Evolutionary conservation across 345 rosid species (phyloP).

Genomic region (Bruguiera gymnorhiza): DNA sequence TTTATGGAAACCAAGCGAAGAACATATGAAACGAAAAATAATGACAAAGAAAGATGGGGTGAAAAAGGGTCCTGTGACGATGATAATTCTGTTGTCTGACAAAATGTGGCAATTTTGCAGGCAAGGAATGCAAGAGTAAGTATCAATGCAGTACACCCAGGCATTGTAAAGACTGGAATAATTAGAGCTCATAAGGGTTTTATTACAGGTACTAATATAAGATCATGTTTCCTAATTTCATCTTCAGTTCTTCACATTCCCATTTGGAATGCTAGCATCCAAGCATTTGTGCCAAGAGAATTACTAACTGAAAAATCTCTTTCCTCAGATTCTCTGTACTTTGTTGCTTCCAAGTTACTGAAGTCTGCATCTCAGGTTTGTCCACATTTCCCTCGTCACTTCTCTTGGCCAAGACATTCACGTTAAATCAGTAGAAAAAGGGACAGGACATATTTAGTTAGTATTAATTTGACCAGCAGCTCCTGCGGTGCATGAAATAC

Average conservation of each 20-base stretch:
- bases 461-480: not conserved
- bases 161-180: conserved; percentile 89
- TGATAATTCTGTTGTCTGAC: not conserved
- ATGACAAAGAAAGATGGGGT: not conserved
- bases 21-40: not conserved
- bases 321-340: conserved; percentile 79
- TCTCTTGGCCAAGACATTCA: conserved; percentile 5
- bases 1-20: not conserved
- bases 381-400: conserved; percentile 5
- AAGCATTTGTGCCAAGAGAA: not conserved
- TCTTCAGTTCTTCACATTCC: not conserved
- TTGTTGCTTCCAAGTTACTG: conserved; percentile 84
- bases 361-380: conserved; percentile 77
- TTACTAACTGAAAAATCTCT: not conserved
- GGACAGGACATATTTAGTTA: not conserved
- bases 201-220: conserved; percentile 51
- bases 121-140: conserved; percentile 72
- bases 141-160: conserved; percentile 91
- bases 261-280: no score
- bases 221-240: not conserved
- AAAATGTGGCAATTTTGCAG: conserved; percentile 30
- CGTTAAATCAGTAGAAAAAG: not conserved
- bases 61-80: not conserved
- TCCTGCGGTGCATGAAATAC: not conserved
- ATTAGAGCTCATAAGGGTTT: conserved; percentile 77